A percentile compares a stretch with the other conserved stretches of the same genome.
phyloP scores from a whole-genome alignment of 2,329 filamentous ascomycete genomes.

The Chrysoporthe austroafricana region DNA sequence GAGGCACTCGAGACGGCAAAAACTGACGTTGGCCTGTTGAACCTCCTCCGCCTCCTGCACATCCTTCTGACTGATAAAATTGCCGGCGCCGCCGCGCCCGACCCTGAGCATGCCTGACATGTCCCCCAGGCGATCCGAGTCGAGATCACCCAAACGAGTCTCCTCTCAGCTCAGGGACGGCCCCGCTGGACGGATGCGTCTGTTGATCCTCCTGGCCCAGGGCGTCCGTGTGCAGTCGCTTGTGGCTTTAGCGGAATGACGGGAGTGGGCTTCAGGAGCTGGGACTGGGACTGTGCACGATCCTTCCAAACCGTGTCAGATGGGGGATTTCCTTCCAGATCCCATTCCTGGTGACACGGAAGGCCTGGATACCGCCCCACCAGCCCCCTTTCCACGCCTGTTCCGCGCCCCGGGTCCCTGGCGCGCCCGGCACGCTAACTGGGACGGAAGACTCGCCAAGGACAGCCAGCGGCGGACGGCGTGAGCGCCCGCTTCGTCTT shows the following conservation, averaged over 20 bases:
- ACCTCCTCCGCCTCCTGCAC: constrained; percentile 48
- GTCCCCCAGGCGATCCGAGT: constrained; percentile 29
- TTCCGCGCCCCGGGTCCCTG: background rate
- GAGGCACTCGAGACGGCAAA: background rate
- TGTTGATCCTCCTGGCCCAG: constrained; percentile 32
- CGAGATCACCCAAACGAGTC: constrained; percentile 29
- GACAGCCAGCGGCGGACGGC: background rate
- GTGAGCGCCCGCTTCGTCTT: constrained; percentile 1
- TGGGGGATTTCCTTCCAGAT: background rate
- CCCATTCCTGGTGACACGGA: background rate
- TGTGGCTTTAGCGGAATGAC: constrained; percentile 26
- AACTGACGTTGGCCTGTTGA: constrained; percentile 26
- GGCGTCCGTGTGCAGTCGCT: constrained; percentile 8
- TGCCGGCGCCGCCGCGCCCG: constrained; percentile 68
- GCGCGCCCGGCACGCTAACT: background rate
- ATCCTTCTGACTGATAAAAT: constrained; percentile 60
- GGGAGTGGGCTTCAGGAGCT: constrained; percentile 6
- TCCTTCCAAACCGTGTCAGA: constrained; percentile 7
- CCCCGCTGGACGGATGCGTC: background rate
- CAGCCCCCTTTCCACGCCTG: background rate
- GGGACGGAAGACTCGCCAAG: background rate
- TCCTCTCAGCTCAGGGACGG: constrained; percentile 17
- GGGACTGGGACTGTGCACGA: constrained; percentile 3
- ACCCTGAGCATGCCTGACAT: constrained; percentile 52
- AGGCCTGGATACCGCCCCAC: background rate